These are phyloP conservation scores for Trichoderma hamatum DNA, from an alignment of 2,329 filamentous ascomycete species.

Conservation along the genomic window DNA sequence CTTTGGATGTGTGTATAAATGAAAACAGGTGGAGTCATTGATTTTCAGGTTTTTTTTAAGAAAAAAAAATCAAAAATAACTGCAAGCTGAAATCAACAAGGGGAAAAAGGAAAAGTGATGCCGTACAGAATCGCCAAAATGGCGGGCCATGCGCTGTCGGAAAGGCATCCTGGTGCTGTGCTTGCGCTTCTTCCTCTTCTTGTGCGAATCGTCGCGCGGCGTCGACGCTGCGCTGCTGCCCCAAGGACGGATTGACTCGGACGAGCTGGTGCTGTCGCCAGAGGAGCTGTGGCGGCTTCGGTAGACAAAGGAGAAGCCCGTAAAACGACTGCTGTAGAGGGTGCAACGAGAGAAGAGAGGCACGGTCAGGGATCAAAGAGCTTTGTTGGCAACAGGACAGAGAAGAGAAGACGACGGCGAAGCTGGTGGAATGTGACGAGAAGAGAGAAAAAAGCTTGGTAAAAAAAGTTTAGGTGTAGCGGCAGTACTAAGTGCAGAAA, in stretches of 20 bases:
- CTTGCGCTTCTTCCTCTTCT: conserved; percentile 29
- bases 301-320: conserved; percentile 20
- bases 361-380: neutral
- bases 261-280: conserved; percentile 19
- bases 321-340: conserved; percentile 15
- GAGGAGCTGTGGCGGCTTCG: conserved; percentile 18
- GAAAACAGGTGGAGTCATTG: neutral
- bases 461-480: neutral
- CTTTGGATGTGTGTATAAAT: neutral
- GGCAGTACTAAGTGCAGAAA: neutral
- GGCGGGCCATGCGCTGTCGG: conserved; percentile 49
- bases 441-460: conserved; percentile 10
- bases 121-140: conserved; percentile 51
- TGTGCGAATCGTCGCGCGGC: conserved; percentile 20
- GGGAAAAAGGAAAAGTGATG: neutral
- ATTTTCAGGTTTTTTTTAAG: too few relatives aligned
- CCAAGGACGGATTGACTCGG: conserved; percentile 17
- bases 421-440: neutral
- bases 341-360: neutral
- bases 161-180: conserved; percentile 41
- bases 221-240: conserved; percentile 14
- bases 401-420: neutral
- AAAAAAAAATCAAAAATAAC: neutral
- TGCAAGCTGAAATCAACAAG: neutral
- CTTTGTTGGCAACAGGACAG: neutral